phyloP scores from a whole-genome alignment of 805 yeast genomes.

The Clavispora vitiphila region DNA sequence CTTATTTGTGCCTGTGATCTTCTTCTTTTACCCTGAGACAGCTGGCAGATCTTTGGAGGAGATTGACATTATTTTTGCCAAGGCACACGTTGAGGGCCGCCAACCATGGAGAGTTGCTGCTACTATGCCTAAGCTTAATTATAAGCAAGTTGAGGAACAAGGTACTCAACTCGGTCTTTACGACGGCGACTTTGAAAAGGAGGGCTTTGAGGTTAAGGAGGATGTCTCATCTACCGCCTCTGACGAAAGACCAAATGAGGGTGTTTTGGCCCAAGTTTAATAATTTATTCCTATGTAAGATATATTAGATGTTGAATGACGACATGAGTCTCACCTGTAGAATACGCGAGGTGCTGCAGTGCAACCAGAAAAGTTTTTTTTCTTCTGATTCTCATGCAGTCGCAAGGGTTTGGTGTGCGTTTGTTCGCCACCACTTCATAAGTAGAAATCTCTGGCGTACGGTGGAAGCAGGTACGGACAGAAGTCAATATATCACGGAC shows the following conservation, averaged over 20 bases:
- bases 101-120: constrained; percentile 62
- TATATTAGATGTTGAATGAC: background rate
- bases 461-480: too few relatives aligned
- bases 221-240: constrained; percentile 19
- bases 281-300: background rate
- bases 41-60: constrained; percentile 44
- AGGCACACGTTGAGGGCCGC: constrained; percentile 52
- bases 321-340: background rate
- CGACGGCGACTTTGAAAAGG: constrained; percentile 40
- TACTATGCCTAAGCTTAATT: constrained; percentile 53
- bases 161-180: constrained; percentile 54
- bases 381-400: too few relatives aligned
- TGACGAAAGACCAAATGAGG: constrained; percentile 1
- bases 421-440: too few relatives aligned
- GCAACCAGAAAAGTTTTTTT: too few relatives aligned
- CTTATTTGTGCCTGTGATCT: constrained; percentile 50
- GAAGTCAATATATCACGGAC: too few relatives aligned
- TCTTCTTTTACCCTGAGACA: constrained; percentile 44
- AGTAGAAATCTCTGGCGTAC: too few relatives aligned
- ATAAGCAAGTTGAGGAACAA: constrained; percentile 55
- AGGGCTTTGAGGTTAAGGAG: constrained; percentile 28
- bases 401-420: too few relatives aligned
- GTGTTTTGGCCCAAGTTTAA: background rate
- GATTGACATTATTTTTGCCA: constrained; percentile 57
- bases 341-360: background rate